Conservation (phyloP, 306 rosid genomes). For the Acacia acuminata region DNA sequence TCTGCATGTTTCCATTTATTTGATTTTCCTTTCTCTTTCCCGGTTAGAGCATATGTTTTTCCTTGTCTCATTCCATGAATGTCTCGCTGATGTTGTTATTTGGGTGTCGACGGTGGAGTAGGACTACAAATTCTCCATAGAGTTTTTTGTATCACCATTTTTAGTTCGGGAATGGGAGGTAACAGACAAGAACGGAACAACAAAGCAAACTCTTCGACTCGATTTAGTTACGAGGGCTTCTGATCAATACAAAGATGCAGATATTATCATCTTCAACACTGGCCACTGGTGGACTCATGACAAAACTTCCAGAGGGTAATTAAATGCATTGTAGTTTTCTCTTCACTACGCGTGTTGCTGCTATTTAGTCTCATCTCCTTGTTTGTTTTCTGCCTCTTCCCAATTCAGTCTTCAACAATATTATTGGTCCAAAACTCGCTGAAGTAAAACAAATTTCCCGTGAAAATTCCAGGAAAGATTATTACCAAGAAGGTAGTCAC, state of each 20-base stretch:
- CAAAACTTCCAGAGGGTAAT: conserved; percentile 85
- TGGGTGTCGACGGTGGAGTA: conserved; percentile 30
- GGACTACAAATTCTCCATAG: conserved; percentile 83
- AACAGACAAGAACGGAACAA: conserved; percentile 65
- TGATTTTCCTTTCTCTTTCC: not conserved
- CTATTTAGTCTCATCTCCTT: not conserved
- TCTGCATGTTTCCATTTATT: not conserved
- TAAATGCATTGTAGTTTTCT: not conserved
- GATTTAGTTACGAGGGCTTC: conserved; percentile 80
- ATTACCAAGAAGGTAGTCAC: conserved; percentile 98
- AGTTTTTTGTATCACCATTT: conserved; percentile 92
- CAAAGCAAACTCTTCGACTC: conserved; percentile 89
- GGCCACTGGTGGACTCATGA: conserved; percentile 99
- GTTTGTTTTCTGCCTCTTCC: not conserved
- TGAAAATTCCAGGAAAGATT: conserved; percentile 68
- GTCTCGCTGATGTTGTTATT: not conserved
- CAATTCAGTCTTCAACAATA: not conserved
- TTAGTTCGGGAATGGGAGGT: conserved; percentile 91
- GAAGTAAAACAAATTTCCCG: not conserved
- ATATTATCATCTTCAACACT: conserved; percentile 82
- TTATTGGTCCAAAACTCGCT: not conserved
- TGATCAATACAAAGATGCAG: conserved; percentile 72
- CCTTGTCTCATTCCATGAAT: not conserved
- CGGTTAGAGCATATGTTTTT: not conserved
- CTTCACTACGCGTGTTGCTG: not conserved